Percentiles rank a stretch among this genome's conserved stretches.
Evolutionary conservation across 2,329 filamentous ascomycete species (phyloP).

Genomic region (Macrophomina pseudophaseolina): DNA sequence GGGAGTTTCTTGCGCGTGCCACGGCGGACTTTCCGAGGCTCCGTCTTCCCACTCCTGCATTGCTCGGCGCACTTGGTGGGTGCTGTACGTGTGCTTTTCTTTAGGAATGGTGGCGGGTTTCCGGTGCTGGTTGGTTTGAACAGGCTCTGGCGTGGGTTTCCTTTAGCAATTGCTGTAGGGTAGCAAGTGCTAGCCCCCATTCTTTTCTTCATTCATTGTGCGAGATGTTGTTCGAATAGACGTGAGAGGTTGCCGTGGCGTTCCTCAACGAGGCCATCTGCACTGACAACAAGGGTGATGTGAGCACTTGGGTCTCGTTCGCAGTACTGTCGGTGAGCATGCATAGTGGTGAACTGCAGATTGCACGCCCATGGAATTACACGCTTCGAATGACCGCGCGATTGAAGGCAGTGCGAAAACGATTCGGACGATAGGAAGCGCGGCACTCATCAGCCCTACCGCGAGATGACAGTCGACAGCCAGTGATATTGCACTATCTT

Average conservation of each 20-base stretch:
- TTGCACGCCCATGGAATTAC: not conserved
- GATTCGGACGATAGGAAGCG: conserved; percentile 13
- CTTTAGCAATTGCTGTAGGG: conserved; percentile 21
- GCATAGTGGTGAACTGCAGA: not conserved
- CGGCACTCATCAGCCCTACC: conserved; percentile 1
- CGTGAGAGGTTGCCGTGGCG: not conserved
- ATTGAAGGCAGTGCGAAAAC: not conserved
- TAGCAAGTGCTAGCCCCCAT: conserved; percentile 18
- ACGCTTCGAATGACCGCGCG: not conserved
- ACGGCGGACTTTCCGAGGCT: conserved; percentile 23
- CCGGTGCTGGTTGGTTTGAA: conserved; percentile 17
- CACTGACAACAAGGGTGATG: not conserved
- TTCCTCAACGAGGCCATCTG: too few relatives aligned
- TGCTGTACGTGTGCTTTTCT: conserved; percentile 21
- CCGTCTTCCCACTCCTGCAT: conserved; percentile 26
- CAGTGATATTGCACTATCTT: conserved; percentile 6
- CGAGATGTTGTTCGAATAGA: not conserved
- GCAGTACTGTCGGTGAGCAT: not conserved
- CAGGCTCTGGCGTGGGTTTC: conserved; percentile 16
- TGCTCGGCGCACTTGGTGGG: conserved; percentile 24
- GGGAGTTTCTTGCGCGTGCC: conserved; percentile 26
- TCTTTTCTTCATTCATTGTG: conserved; percentile 2
- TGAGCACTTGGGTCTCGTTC: not conserved
- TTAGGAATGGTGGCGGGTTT: conserved; percentile 13
- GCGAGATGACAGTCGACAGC: not conserved